Evolutionary conservation across 768 basidiomycete genomes (phyloP).

Genomic region (Coprinellus micaceus): DNA sequence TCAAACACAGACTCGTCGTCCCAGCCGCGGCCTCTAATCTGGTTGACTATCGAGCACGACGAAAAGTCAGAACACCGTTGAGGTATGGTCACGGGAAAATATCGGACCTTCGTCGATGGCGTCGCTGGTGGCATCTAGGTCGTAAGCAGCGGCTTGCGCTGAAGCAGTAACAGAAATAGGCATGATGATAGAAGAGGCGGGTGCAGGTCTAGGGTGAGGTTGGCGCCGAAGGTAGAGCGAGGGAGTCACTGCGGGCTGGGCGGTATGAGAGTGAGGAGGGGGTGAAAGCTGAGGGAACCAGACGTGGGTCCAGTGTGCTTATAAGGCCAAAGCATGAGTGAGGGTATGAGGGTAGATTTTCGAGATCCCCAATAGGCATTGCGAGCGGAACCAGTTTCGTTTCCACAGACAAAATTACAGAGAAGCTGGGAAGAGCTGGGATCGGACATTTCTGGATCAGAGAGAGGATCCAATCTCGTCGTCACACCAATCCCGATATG

Average conservation of each 20-base stretch:
- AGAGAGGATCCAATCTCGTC: too few species aligned
- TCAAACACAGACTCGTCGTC: constrained; percentile 57
- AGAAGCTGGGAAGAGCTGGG: too few species aligned
- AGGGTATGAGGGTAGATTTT: too few species aligned
- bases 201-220: neutral
- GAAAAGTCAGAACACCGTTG: neutral
- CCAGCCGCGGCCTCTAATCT: constrained; percentile 66
- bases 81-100: neutral
- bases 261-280: neutral
- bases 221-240: neutral
- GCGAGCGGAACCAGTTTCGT: too few species aligned
- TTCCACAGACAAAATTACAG: too few species aligned
- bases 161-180: neutral
- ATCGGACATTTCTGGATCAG: too few species aligned
- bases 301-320: too few species aligned
- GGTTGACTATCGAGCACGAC: constrained; percentile 1
- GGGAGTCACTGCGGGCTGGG: neutral
- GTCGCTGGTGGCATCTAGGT: constrained; percentile 45
- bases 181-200: neutral
- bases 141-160: constrained; percentile 28
- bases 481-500: too few species aligned
- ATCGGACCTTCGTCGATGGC: constrained; percentile 44
- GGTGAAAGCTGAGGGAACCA: neutral
- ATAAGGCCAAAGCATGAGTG: too few species aligned
- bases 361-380: too few species aligned